Base-by-base conservation (phyloP, 495 filamentous ascomycete species). In the Podospora fimiseda region DNA sequence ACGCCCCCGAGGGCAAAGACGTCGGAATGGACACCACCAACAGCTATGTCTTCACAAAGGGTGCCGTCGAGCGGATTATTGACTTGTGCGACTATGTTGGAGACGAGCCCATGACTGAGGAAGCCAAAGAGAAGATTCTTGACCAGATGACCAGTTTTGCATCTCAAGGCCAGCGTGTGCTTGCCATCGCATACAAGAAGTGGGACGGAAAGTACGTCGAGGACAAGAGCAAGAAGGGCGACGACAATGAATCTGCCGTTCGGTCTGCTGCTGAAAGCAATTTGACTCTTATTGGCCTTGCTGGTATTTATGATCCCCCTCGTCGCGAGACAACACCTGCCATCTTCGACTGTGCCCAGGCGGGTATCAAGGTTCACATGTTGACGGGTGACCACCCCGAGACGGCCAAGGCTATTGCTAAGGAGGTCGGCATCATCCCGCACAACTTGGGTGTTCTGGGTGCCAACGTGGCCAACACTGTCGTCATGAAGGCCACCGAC, bases 321-420 rank as follows among this genome's bases (percentile, higher is more conserved):
- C 82, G 86, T 1, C 76, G 78, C 13, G 86, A 88, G 65, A 86
- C 84, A 2, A 80, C 77, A 14, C 79, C 74, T 9, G 77, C 87
- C 22, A 80, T 91, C 30, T 69, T 66, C 19, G 78, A 81, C 58
- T 89, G 86, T 61, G 73, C 82, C 38, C 66, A 71, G 33, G 87
- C 87, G 46, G 88, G 87, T 22, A 87, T 91, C 53, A 77, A 77
- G 54, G 85, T 90, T 8, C 85, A 89, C 66, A 91, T 91, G 87
- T 72, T 90, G 19, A 91, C 87, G 24, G 87, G 85, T 16, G 87
- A 91, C 59, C 86, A 90, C 57, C 80, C 81, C 2, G 81, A 80
- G 37, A 92, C 88, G 7, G 88, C 88, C 23, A 79, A 77, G 46
- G 83, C 85, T 4, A 90, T 92, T 58, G 88, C 87, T 9, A 76